These are phyloP conservation scores for Geotrichum candidum DNA, from an alignment of 1,139 yeast genomes.

Conservation along the genomic window DNA sequence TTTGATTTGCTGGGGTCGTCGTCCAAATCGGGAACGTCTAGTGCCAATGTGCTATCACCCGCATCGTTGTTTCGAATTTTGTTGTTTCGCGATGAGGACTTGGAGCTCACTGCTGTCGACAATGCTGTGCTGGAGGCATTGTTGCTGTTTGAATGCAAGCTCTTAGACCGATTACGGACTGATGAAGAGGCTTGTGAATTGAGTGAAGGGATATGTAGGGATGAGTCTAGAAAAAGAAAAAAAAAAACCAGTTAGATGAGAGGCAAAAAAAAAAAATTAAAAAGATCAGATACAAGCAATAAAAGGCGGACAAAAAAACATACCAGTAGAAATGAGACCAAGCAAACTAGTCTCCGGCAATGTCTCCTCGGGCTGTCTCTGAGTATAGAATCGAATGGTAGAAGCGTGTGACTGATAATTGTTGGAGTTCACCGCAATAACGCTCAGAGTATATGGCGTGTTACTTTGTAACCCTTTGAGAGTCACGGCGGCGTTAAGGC, in stretches of 20 bases:
- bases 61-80: not conserved
- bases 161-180: slow-evolving; percentile 11
- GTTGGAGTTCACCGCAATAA: slow-evolving; percentile 45
- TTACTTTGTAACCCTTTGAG: slow-evolving; percentile 44
- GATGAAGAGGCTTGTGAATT: not conserved
- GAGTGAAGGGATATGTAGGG: slow-evolving; percentile 6
- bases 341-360: slow-evolving; percentile 17
- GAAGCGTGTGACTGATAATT: slow-evolving; percentile 32
- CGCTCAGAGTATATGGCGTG: slow-evolving; percentile 49
- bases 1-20: not conserved
- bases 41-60: not conserved
- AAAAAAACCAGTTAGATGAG: not conserved
- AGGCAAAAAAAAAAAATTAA: not conserved
- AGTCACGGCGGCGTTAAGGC: slow-evolving; percentile 33
- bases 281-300: not conserved
- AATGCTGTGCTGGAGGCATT: not conserved
- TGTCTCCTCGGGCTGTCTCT: slow-evolving; percentile 22
- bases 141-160: slow-evolving; percentile 8
- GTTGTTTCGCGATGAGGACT: not conserved
- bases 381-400: slow-evolving; percentile 28
- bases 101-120: slow-evolving; percentile 2
- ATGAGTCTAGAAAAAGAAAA: slow-evolving; percentile 1
- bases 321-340: slow-evolving; percentile 7
- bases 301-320: not conserved
- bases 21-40: not conserved